These are phyloP conservation scores for Collybia sp. DNA, from an alignment of 768 basidiomycete species.

Conservation along the genomic window DNA sequence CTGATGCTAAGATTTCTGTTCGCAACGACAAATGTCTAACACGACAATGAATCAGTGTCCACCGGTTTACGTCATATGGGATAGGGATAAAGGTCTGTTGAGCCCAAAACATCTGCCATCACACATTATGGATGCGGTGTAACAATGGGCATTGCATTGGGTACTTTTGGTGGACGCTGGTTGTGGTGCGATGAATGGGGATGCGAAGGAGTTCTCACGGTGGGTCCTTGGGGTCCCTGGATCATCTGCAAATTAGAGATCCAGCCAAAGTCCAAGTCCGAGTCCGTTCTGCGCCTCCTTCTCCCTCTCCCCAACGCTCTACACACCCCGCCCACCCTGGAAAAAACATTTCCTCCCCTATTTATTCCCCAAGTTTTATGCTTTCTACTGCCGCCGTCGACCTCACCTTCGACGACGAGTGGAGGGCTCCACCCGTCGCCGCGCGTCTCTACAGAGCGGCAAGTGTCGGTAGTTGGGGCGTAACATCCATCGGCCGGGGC, in stretches of 20 bases:
- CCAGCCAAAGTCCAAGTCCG: too few relatives aligned
- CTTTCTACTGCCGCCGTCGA: constrained; percentile 56
- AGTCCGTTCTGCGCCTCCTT: too few relatives aligned
- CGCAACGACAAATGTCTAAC: background rate
- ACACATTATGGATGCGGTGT: too few relatives aligned
- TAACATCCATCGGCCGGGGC: constrained; percentile 80
- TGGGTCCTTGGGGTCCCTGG: background rate
- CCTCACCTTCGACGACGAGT: constrained; percentile 64
- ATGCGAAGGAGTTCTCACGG: background rate
- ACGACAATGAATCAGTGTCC: too few relatives aligned
- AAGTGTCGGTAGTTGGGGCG: constrained; percentile 79
- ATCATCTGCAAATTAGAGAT: background rate
- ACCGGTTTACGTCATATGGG: too few relatives aligned
- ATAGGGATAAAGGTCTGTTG: too few relatives aligned
- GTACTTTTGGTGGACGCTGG: too few relatives aligned
- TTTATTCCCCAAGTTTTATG: constrained; percentile 35
- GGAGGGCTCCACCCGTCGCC: constrained; percentile 48
- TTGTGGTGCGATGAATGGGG: background rate
- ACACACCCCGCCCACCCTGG: constrained; percentile 1
- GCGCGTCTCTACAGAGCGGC: constrained; percentile 53
- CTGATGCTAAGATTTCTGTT: background rate
- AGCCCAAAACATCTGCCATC: too few relatives aligned
- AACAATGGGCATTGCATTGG: too few relatives aligned
- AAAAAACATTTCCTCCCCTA: background rate
- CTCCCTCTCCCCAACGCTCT: too few relatives aligned